These are phyloP conservation scores for Boletellus sp. DNA, from an alignment of 768 basidiomycete species.

Conservation along the genomic window DNA sequence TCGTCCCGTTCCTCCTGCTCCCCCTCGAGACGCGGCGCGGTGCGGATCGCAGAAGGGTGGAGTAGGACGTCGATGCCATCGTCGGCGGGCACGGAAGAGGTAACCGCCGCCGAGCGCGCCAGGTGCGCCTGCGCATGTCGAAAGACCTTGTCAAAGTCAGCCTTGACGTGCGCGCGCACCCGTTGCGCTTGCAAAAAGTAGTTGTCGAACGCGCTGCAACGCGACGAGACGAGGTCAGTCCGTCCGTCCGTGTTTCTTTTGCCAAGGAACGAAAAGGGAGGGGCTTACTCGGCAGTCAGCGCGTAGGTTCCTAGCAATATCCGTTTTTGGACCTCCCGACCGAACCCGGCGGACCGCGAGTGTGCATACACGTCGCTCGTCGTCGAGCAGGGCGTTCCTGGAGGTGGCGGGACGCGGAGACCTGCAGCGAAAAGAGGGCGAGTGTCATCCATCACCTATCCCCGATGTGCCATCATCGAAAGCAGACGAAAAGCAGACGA, in stretches of 20 bases:
- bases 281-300: slow-evolving; percentile 80
- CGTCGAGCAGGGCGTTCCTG: slow-evolving; percentile 42
- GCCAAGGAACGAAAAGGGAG: too few species aligned
- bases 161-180: slow-evolving; percentile 64
- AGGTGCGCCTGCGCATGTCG: slow-evolving; percentile 48
- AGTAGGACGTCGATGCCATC: slow-evolving; percentile 72
- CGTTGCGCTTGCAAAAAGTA: slow-evolving; percentile 92
- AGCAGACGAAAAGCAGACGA: slow-evolving; percentile 16
- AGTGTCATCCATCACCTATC: neutral
- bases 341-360: slow-evolving; percentile 71
- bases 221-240: neutral
- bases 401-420: slow-evolving; percentile 42
- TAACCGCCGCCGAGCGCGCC: slow-evolving; percentile 13
- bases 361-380: slow-evolving; percentile 59
- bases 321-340: slow-evolving; percentile 79
- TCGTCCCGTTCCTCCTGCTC: slow-evolving; percentile 1
- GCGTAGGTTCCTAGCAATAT: slow-evolving; percentile 90
- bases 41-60: slow-evolving; percentile 84
- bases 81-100: neutral
- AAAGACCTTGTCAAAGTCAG: slow-evolving; percentile 75
- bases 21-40: slow-evolving; percentile 59
- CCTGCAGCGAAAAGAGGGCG: slow-evolving; percentile 35
- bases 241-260: neutral
- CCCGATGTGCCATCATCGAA: neutral
- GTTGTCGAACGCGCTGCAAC: slow-evolving; percentile 86